These are phyloP conservation scores for Cyclocybe aegerita DNA, from an alignment of 768 basidiomycete genomes.

Conservation along the genomic window DNA sequence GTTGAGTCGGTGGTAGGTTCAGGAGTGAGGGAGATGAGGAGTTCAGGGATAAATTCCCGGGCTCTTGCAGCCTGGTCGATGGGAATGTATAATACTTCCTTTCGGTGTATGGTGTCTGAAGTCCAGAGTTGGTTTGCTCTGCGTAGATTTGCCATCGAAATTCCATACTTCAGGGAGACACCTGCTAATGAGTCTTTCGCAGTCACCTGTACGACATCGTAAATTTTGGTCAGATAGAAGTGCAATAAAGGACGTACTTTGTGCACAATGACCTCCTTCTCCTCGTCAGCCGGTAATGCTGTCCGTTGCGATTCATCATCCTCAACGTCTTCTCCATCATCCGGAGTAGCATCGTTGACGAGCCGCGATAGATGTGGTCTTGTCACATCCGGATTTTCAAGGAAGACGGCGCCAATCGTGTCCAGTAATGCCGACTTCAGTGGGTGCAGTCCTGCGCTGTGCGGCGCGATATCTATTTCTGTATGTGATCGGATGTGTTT, in stretches of 20 bases:
- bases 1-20: constrained; percentile 14
- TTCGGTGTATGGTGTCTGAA: constrained; percentile 88
- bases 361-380: constrained; percentile 40
- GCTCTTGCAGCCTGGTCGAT: constrained; percentile 54
- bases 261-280: constrained; percentile 60
- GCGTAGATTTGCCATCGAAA: constrained; percentile 79
- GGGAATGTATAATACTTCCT: constrained; percentile 81
- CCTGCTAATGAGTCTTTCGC: constrained; percentile 81
- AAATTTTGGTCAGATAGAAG: neutral
- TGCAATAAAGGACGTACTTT: constrained; percentile 37
- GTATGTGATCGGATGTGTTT: constrained; percentile 24
- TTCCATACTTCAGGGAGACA: constrained; percentile 87
- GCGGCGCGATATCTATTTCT: constrained; percentile 19
- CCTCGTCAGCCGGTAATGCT: constrained; percentile 24
- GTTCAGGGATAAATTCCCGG: constrained; percentile 29
- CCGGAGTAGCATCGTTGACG: constrained; percentile 28
- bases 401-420: constrained; percentile 17
- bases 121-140: constrained; percentile 92
- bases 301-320: constrained; percentile 16
- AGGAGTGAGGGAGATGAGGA: constrained; percentile 25
- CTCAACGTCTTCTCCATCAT: constrained; percentile 22
- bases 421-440: constrained; percentile 24
- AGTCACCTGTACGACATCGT: constrained; percentile 48
- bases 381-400: constrained; percentile 32
- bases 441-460: constrained; percentile 23